Conservation (phyloP, 495 filamentous ascomycete species). For the Thozetella sp. region DNA sequence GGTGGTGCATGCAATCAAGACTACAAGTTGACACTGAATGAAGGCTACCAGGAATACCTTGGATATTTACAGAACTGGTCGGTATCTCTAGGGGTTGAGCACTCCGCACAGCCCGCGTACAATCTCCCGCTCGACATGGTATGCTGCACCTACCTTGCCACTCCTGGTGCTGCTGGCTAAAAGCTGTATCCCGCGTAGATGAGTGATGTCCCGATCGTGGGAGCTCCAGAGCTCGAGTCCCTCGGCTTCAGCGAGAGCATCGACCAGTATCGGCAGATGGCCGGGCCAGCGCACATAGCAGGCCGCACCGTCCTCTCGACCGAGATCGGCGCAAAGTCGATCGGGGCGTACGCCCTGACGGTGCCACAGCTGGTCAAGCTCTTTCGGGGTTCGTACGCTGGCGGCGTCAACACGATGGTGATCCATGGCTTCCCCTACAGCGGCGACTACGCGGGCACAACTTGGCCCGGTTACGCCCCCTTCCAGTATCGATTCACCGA, state of each 20-base stretch:
- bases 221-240: conserved; percentile 50
- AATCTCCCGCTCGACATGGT: conserved; percentile 50
- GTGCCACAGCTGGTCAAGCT: conserved; percentile 24
- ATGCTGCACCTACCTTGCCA: conserved; percentile 3
- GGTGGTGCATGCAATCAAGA: conserved; percentile 22
- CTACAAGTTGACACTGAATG: conserved; percentile 19
- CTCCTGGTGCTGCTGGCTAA: neutral
- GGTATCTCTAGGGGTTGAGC: conserved; percentile 30
- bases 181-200: conserved; percentile 10
- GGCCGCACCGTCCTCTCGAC: conserved; percentile 39
- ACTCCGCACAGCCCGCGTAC: conserved; percentile 49
- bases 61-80: conserved; percentile 31
- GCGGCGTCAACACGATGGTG: conserved; percentile 45
- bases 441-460: conserved; percentile 34
- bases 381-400: conserved; percentile 34
- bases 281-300: conserved; percentile 41
- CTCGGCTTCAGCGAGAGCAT: conserved; percentile 38
- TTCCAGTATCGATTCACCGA: conserved; percentile 45
- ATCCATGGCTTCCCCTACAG: conserved; percentile 47
- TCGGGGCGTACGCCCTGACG: conserved; percentile 27
- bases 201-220: conserved; percentile 33
- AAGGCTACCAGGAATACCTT: conserved; percentile 30
- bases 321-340: conserved; percentile 33
- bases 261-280: conserved; percentile 48
- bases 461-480: conserved; percentile 50